Percentiles rank a stretch among this genome's conserved stretches.
Conservation (phyloP, 345 rosid species). For the Lagerstroemia speciosa region DNA sequence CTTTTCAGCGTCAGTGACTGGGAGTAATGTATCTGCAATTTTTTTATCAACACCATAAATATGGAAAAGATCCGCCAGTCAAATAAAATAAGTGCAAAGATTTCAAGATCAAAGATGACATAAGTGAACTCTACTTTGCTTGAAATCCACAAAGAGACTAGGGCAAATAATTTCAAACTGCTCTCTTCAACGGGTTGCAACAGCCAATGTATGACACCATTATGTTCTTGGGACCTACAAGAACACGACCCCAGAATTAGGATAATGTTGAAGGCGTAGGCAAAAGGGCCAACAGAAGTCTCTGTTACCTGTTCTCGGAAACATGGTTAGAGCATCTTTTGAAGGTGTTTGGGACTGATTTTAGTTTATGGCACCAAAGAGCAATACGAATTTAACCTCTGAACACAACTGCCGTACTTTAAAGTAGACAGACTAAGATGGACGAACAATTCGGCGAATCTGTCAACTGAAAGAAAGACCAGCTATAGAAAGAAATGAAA, state of each 20-base stretch:
- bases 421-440: neutral
- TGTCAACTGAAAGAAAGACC: too few relatives aligned
- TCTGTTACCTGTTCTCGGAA: neutral
- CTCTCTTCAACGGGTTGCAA: conserved; percentile 50
- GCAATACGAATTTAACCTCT: too few relatives aligned
- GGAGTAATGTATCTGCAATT: conserved; percentile 45
- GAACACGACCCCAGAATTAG: neutral
- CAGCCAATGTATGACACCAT: conserved; percentile 44
- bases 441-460: neutral
- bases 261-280: neutral
- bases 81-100: neutral
- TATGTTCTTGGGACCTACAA: conserved; percentile 22
- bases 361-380: too few relatives aligned
- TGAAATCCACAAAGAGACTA: conserved; percentile 63
- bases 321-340: neutral
- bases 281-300: too few relatives aligned
- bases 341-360: too few relatives aligned
- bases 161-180: conserved; percentile 65
- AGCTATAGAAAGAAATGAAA: neutral
- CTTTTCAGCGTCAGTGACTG: conserved; percentile 37
- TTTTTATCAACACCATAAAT: neutral
- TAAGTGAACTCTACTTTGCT: conserved; percentile 42
- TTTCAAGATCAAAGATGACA: neutral
- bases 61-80: neutral
- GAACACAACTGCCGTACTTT: too few relatives aligned